Base-by-base conservation (phyloP, 495 filamentous ascomycete species). In the Cryomyces minteri region DNA sequence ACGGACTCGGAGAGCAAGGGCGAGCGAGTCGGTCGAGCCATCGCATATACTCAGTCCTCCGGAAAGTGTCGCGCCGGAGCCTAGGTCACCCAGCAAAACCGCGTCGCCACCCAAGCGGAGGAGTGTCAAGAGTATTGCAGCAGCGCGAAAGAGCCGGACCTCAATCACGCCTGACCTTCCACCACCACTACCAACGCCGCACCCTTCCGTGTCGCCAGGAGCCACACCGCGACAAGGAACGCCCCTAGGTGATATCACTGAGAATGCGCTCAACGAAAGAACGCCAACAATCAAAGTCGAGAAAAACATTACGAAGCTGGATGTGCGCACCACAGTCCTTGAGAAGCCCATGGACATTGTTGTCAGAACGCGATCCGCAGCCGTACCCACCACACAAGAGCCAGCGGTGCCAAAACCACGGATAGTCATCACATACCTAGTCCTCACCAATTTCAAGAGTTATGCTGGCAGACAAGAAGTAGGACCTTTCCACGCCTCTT, bases 361-460 rank as follows among this genome's bases (percentile, higher is more conserved):
- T 40, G 63, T 94, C 49, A 90, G 92, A 62, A 85, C 85, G 31
- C 79, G 88, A 43, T 76, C 76, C 18, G 70, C 82, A 54, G 71
- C 72, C 4, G 64, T 76, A 31, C 49, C 50, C n/a, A 39, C 46
- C 36, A 64, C 74, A 25, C 77, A 84, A 54, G 82, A 88, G 55
- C 63, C 69, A 12, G 72, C 70, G 5, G 83, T 71, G 2, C 82
- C 87, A 10, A 88, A 84, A 57, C 62, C 82, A 47, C 79, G 90
- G 44, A 82, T 88, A 48, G 87, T 95, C 43, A 94, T 98, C 49
- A 86, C 83, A 29, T 82, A 90, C 51, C 63, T 98, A 43, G 74
- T 90, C 46, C 69, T 98, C 37, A 85, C 71, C 45, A 96, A 98
- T 60, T 98, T 98, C 72, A 98, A 98, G 69, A 94, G 87, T 59